Evolutionary conservation across 2,329 filamentous ascomycete species (phyloP), one percentile per base, ranked within the genome.

Genomic region (Aspergillus intermedius): DNA sequence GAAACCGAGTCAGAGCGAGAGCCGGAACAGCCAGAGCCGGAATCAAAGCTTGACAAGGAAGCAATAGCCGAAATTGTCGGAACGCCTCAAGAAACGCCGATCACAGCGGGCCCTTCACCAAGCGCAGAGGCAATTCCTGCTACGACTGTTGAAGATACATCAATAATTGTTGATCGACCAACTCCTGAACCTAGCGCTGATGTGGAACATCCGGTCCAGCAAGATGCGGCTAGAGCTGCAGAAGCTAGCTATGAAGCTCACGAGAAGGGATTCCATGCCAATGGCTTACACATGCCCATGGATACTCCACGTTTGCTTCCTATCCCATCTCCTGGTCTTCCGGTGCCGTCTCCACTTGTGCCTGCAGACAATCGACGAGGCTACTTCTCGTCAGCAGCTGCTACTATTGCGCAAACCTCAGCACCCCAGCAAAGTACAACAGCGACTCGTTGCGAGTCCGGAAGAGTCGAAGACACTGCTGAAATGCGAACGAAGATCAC

Each of bases 221-320:
- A 15, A 12, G 10, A 19, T 15, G 10, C 9, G 15, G 10, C 37
- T 21, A 40, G 19, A 19, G 15, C 17, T 21, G 12, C 37, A 12
- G 17, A 40, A 10, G 37, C 10, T 22, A 2, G 3, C 4, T 10
- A 8, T 19, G 15, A 40, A 40, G 21, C 12, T 22, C 13, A 42
- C 12, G 41, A n/a, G 23, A 42, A 28, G 5, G 41, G 3, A 15
- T 8, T 19, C 10, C 3, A 6, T 21, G 19, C 10, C 6, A 30
- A 49, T 30, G n/a, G 34, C 12, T 43, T 48, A 12, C 53, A 60
- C 37, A 48, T 59, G 28, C 62, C 60, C 22, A 65, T 58, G 19
- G 60, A 66, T 21, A 70, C 70, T 10, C 70, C 70, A 9, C 64
- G 64, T 12, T 58, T 73, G 17, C 57, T 61, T 23, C 71, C 69